Base-by-base conservation (phyloP, 2,329 filamentous ascomycete species). In the Arthrocladium fulminans region DNA sequence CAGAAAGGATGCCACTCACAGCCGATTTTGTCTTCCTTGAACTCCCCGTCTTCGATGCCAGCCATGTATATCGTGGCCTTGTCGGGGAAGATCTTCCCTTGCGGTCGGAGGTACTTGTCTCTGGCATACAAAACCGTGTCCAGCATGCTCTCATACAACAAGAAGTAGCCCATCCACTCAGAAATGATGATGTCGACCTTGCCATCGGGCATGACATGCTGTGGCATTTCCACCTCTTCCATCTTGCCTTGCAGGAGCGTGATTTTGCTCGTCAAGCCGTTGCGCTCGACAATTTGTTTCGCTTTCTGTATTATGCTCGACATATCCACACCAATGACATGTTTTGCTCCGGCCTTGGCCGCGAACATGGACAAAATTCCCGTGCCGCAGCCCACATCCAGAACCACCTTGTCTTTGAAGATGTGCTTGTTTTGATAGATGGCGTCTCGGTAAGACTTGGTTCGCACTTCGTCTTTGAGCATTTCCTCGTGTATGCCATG, bases 101-200 rank as follows among this genome's bases (percentile, higher is more conserved):
- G 86, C 65, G 86, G 83, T 55, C 73, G 75, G 52, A 98, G 81
- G 70, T 95, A 98, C 67, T 77, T 84, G 76, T 98, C 92, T 60
- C 92, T 83, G 22, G 92, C 92, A 65, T 96, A 97, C 51, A 98
- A 79, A 44, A 98, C 92, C 25, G 92, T 98, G 73, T 98, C 92
- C 64, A 98, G 72, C 92, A 98, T 98, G 79, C 80, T 86, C 80
- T 98, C 92, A 72, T 98, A 98, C 53, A 98, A 81, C 46, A 98
- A 74, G 75, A 97, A 97, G 74, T 98, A 98, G 27, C 92, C 92
- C 92, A 98, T 98, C 92, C 92, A 98, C 75, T 98, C 92, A 1
- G 90, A 97, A 67, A 98, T 94, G 72, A 98, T 98, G 66, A 98
- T 98, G 65, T 98, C 92, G 57, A 98, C 92, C 72, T 97, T 86